Evolutionary conservation across 768 basidiomycete genomes (phyloP).

Genomic region (Macrolepiota fuliginosa): DNA sequence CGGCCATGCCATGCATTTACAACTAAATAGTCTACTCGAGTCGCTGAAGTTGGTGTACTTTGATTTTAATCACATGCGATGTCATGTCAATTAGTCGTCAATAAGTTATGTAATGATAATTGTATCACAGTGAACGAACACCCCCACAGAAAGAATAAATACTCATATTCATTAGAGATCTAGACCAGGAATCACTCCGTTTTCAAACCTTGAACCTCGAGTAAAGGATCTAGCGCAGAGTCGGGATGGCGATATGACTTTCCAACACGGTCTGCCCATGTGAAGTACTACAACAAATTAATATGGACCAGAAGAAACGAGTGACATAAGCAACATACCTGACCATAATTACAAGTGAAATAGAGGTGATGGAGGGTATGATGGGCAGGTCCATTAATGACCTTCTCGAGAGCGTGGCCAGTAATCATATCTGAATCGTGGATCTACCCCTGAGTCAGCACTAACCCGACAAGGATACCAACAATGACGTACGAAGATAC

Average conservation of each 20-base stretch:
- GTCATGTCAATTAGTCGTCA: background rate
- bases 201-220: conserved; percentile 51
- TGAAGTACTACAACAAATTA: conserved; percentile 77
- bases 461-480: background rate
- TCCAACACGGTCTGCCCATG: conserved; percentile 83
- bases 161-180: conserved; percentile 17
- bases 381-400: conserved; percentile 98
- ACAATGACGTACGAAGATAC: conserved; percentile 68
- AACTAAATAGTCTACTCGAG: background rate
- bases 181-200: conserved; percentile 18
- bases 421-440: conserved; percentile 99
- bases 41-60: background rate
- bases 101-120: background rate
- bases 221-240: conserved; percentile 78
- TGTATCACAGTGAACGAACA: background rate
- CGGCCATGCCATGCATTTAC: background rate
- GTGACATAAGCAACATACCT: conserved; percentile 42
- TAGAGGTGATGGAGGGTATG: conserved; percentile 97
- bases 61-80: background rate
- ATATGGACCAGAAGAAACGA: background rate
- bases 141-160: conserved; percentile 1
- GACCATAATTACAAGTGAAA: conserved; percentile 96
- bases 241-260: conserved; percentile 90
- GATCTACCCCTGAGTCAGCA: conserved; percentile 51
- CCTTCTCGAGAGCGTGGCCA: conserved; percentile 79